Conservation (phyloP, 352 stramenopile genomes). For the Phytophthora ramorum region DNA sequence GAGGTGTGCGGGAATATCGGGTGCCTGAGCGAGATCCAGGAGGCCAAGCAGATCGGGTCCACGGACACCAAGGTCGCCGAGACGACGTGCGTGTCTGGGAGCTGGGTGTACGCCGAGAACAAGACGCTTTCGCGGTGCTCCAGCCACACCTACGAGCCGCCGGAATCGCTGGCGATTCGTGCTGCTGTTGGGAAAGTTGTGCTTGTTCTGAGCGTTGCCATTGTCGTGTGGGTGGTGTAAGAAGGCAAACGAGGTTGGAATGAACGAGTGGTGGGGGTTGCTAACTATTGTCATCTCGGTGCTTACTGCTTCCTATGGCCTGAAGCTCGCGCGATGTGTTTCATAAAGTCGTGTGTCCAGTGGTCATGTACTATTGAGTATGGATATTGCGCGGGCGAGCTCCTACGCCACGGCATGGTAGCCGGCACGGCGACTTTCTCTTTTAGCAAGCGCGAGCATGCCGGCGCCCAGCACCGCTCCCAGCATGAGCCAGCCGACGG, state of each 20-base stretch:
- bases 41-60: too few relatives aligned
- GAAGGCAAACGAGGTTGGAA: not conserved
- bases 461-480: slow-evolving; percentile 45
- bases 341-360: not conserved
- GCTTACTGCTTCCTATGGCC: slow-evolving; percentile 3
- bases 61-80: too few relatives aligned
- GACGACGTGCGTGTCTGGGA: too few relatives aligned
- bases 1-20: too few relatives aligned
- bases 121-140: too few relatives aligned
- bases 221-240: slow-evolving; percentile 16
- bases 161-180: too few relatives aligned
- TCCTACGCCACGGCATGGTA: slow-evolving; percentile 46
- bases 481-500: slow-evolving; percentile 44
- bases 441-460: slow-evolving; percentile 44
- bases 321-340: slow-evolving; percentile 9
- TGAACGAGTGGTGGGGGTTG: not conserved
- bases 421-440: slow-evolving; percentile 37
- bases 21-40: too few relatives aligned
- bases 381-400: not conserved
- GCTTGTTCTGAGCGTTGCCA: too few relatives aligned
- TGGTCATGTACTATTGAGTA: slow-evolving; percentile 1
- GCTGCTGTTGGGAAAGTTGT: too few relatives aligned
- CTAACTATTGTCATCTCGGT: slow-evolving; percentile 15
- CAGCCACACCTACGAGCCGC: too few relatives aligned
- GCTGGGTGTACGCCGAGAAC: too few relatives aligned